These are phyloP conservation scores for Dictyostelium purpureum DNA, from an alignment of 78 protist species.

Conservation along the genomic window DNA sequence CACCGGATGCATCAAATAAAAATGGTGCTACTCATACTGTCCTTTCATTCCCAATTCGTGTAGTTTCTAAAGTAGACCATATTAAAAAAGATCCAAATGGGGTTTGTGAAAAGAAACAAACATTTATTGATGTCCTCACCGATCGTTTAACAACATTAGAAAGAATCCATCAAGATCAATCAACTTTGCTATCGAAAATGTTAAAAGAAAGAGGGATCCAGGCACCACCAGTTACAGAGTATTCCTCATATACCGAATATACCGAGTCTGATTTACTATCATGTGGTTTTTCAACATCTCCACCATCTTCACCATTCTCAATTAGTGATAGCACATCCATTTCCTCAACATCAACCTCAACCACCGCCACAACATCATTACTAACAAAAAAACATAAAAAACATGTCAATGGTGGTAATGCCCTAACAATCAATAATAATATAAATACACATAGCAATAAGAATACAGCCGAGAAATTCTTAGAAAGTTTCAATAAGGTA, in stretches of 20 bases:
- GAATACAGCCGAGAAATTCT: slow-evolving; percentile 35
- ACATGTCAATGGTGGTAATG: neutral
- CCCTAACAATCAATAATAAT: neutral
- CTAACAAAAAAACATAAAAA: neutral
- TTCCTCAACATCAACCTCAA: neutral
- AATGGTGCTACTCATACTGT: neutral
- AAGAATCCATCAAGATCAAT: slow-evolving; percentile 7
- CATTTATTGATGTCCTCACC: slow-evolving; percentile 60
- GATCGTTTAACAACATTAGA: slow-evolving; percentile 34
- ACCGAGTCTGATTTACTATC: slow-evolving; percentile 4
- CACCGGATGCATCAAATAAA: neutral
- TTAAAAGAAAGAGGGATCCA: slow-evolving; percentile 2
- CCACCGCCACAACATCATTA: neutral
- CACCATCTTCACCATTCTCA: slow-evolving; percentile 40
- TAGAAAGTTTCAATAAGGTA: slow-evolving; percentile 47
- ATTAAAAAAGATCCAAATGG: slow-evolving; percentile 70
- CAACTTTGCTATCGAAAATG: neutral
- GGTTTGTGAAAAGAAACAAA: slow-evolving; percentile 66
- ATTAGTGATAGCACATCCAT: neutral
- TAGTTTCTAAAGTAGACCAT: slow-evolving; percentile 70
- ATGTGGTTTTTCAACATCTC: slow-evolving; percentile 8
- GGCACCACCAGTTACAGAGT: neutral
- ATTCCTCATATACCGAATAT: neutral
- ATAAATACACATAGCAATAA: neutral
- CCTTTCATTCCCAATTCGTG: slow-evolving; percentile 59